A percentile compares a stretch with the other conserved stretches of the same genome.
Conservation (phyloP, 495 filamentous ascomycete species). For the Lophiotrema nucula region DNA sequence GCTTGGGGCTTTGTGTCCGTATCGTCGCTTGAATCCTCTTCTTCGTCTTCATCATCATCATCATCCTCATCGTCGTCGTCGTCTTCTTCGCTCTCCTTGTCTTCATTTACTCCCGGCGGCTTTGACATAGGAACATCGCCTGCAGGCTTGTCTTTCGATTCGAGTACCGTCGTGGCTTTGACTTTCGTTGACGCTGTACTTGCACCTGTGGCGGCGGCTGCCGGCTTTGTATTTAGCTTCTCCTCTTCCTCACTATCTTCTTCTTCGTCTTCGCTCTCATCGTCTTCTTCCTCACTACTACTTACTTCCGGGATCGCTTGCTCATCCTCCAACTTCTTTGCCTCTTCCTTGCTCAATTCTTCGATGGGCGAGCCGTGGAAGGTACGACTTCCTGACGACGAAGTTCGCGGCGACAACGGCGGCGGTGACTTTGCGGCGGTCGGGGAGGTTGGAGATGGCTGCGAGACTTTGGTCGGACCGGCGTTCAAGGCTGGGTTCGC, state of each 20-base stretch:
- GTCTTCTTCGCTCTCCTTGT: slow-evolving; percentile 4
- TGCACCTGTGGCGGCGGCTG: background rate
- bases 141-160: too few relatives aligned
- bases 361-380: slow-evolving; percentile 31
- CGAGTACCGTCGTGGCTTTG: background rate
- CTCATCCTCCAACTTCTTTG: slow-evolving; percentile 31
- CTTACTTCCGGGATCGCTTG: slow-evolving; percentile 30
- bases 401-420: background rate
- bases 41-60: slow-evolving; percentile 5
- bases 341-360: slow-evolving; percentile 30
- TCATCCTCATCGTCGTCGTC: slow-evolving; percentile 1
- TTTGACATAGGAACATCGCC: too few relatives aligned
- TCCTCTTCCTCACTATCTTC: slow-evolving; percentile 36
- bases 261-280: slow-evolving; percentile 33
- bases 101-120: too few relatives aligned
- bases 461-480: slow-evolving; percentile 1
- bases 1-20: slow-evolving; percentile 31
- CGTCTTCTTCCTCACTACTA: slow-evolving; percentile 33
- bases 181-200: background rate
- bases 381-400: background rate
- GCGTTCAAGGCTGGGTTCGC: slow-evolving; percentile 17
- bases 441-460: background rate
- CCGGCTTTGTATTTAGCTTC: background rate
- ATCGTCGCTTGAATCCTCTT: slow-evolving; percentile 1
- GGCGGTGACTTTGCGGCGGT: slow-evolving; percentile 7